Evolutionary conservation across 164 flowering plant species (phyloP).

Genomic region (Aristolochia californica): DNA sequence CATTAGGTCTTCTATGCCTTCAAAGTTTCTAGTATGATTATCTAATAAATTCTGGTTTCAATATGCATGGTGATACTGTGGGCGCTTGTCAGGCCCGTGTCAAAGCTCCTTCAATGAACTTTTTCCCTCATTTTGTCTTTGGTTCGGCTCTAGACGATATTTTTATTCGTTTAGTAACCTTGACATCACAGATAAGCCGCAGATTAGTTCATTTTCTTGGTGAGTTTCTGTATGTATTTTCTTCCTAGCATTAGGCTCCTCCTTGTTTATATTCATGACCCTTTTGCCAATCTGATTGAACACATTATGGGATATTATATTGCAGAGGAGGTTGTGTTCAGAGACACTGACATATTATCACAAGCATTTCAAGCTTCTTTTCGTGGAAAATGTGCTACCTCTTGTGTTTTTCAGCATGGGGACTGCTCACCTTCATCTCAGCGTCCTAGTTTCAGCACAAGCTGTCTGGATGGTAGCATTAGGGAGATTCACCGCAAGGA

Average conservation of each 20-base stretch:
- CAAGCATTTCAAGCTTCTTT: constrained; percentile 19
- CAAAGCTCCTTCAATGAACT: constrained; percentile 16
- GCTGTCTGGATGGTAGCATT: constrained; percentile 11
- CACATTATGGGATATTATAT: neutral
- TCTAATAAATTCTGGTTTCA: no score
- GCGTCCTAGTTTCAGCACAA: neutral
- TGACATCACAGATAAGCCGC: constrained; percentile 42
- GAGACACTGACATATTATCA: constrained; percentile 27
- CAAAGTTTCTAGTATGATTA: no score
- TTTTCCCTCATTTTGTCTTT: constrained; percentile 15
- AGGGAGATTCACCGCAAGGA: constrained; percentile 10
- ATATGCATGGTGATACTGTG: no score
- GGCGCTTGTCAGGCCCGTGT: constrained; percentile 19
- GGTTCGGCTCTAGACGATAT: constrained; percentile 36
- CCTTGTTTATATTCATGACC: neutral
- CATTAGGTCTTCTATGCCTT: no score
- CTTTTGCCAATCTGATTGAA: neutral
- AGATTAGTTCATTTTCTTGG: constrained; percentile 46
- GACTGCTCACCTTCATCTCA: constrained; percentile 18
- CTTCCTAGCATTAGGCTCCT: neutral
- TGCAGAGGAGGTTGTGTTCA: constrained; percentile 48
- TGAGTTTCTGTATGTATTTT: constrained; percentile 20
- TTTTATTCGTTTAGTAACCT: constrained; percentile 34
- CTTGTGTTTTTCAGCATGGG: constrained; percentile 9
- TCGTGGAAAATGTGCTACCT: constrained; percentile 17